These are phyloP conservation scores for Pseudogymnoascus sp. DNA, from an alignment of 2,329 filamentous ascomycete species.

Conservation along the genomic window DNA sequence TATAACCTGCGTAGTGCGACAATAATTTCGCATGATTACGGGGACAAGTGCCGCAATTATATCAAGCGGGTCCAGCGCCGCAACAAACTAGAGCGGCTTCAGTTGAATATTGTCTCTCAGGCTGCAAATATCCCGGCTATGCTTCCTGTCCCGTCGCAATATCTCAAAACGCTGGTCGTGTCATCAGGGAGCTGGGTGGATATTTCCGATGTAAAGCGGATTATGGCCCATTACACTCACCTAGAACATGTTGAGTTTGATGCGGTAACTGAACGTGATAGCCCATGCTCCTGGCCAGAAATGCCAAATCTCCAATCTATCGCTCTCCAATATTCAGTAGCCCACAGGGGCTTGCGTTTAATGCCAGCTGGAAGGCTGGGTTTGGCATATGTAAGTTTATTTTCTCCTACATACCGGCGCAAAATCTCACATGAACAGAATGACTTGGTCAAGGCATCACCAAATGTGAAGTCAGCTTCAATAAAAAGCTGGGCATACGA, in stretches of 20 bases:
- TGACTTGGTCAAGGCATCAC: neutral
- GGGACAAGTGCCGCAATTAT: neutral
- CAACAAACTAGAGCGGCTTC: neutral
- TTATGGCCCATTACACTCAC: neutral
- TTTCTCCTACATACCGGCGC: neutral
- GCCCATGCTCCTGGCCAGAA: neutral
- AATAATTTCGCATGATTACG: neutral
- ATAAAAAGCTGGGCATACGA: neutral
- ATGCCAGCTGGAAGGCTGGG: no score
- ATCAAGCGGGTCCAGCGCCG: neutral
- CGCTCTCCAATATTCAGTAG: neutral
- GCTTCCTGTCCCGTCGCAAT: neutral
- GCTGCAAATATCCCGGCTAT: neutral
- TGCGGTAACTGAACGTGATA: neutral
- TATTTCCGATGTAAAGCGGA: neutral
- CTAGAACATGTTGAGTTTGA: neutral
- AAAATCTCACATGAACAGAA: neutral
- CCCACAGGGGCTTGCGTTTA: neutral
- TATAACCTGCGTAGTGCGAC: neutral
- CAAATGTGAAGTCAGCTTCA: neutral
- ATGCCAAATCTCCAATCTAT: neutral
- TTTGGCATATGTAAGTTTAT: neutral
- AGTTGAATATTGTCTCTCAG: neutral
- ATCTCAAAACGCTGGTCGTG: neutral
- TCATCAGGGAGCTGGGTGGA: neutral